phyloP scores from a whole-genome alignment of 1,284 basidiomycete genomes.

The Thelephora terrestris region DNA sequence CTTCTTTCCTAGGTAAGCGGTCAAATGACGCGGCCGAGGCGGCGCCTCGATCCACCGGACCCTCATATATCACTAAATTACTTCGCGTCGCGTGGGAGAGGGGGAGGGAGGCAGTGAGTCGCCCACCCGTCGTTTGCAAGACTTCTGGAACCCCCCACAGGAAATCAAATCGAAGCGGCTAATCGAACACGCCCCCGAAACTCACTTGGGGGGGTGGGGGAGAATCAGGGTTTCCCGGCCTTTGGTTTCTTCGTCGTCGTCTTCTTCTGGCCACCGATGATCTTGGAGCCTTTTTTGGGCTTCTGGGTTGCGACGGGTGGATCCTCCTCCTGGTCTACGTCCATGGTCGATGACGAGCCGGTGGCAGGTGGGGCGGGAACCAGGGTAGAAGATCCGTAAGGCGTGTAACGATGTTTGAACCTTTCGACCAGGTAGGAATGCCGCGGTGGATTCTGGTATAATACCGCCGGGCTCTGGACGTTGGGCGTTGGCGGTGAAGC shows the following conservation, averaged over 20 bases:
- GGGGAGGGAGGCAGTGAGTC: no score
- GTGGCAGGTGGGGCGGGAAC: conserved; percentile 6
- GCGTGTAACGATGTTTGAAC: conserved; percentile 54
- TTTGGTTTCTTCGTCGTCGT: conserved; percentile 13
- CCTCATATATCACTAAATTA: no score
- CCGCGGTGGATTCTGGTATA: conserved; percentile 43
- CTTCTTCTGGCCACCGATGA: conserved; percentile 17
- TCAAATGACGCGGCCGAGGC: no score
- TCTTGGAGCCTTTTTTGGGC: conserved; percentile 11
- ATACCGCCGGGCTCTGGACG: conserved; percentile 10
- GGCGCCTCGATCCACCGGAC: no score
- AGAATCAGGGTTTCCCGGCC: background rate
- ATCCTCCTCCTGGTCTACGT: conserved; percentile 13
- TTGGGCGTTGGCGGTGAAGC: conserved; percentile 26
- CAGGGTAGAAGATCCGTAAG: conserved; percentile 36
- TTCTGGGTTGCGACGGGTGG: conserved; percentile 12
- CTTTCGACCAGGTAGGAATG: conserved; percentile 46
- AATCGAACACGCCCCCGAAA: no score
- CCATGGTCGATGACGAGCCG: conserved; percentile 11
- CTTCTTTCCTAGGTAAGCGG: no score
- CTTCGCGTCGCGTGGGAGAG: no score
- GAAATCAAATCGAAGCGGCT: no score
- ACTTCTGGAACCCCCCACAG: no score
- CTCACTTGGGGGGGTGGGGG: no score
- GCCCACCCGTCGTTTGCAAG: no score